Conservation (phyloP, 1,284 basidiomycete species). For the Irpex sp. region DNA sequence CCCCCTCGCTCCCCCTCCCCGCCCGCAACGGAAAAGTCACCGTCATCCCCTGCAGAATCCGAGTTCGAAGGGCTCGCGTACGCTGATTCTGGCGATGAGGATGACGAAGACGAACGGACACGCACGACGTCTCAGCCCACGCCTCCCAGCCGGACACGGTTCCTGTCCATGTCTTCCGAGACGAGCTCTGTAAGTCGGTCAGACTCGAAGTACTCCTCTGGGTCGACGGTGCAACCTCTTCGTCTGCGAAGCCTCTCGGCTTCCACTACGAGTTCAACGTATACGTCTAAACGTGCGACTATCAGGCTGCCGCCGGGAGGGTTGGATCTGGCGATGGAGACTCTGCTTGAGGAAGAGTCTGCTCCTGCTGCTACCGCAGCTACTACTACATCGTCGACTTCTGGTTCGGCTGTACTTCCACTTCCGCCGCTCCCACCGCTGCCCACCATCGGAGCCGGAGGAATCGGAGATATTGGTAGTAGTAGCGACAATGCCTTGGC, state of each 20-base stretch:
- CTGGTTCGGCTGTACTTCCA: slow-evolving; percentile 26
- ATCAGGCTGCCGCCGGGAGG: slow-evolving; percentile 31
- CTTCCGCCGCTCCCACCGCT: slow-evolving; percentile 17
- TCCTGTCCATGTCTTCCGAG: slow-evolving; percentile 26
- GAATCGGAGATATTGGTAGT: not conserved
- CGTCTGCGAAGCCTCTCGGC: slow-evolving; percentile 24
- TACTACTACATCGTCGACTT: slow-evolving; percentile 5
- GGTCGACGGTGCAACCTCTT: slow-evolving; percentile 22
- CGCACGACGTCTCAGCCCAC: not conserved
- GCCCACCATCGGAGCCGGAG: too few species aligned
- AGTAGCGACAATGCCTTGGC: slow-evolving; percentile 19
- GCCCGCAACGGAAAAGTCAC: slow-evolving; percentile 11
- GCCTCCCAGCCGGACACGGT: slow-evolving; percentile 22
- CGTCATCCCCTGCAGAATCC: slow-evolving; percentile 26
- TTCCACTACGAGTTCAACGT: slow-evolving; percentile 25
- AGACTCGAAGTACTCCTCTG: slow-evolving; percentile 26
- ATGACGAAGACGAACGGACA: slow-evolving; percentile 15
- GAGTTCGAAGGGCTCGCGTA: slow-evolving; percentile 23
- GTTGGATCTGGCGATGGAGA: slow-evolving; percentile 47
- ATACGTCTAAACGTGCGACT: slow-evolving; percentile 18
- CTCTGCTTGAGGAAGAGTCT: slow-evolving; percentile 42
- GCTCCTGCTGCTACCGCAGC: slow-evolving; percentile 20
- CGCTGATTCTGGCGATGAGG: slow-evolving; percentile 25
- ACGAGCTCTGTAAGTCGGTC: slow-evolving; percentile 13
- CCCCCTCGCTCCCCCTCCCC: slow-evolving; percentile 10